Conservation (phyloP, 352 stramenopile genomes). For the Pythium aquatile region DNA sequence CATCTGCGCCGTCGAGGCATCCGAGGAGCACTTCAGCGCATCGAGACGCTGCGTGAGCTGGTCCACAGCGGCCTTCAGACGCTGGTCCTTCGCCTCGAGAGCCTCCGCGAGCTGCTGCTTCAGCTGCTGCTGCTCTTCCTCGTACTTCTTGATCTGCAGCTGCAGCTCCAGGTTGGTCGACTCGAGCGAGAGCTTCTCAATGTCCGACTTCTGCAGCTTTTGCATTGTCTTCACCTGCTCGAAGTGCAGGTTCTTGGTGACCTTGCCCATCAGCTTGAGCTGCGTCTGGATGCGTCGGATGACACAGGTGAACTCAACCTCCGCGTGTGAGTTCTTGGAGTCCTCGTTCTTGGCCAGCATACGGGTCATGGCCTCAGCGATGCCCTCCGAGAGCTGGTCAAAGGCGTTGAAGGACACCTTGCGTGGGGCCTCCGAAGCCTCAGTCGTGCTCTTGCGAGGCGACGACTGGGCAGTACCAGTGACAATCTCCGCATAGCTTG, state of each 20-base stretch:
- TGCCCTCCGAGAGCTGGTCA: conserved; percentile 31
- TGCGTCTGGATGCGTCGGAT: conserved; percentile 42
- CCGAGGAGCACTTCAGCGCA: conserved; percentile 15
- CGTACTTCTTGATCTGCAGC: conserved; percentile 30
- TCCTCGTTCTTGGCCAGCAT: conserved; percentile 38
- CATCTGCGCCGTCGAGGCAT: conserved; percentile 14
- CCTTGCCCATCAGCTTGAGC: conserved; percentile 43
- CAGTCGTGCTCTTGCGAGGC: conserved; percentile 8
- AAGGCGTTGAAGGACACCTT: conserved; percentile 25
- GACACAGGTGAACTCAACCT: conserved; percentile 39
- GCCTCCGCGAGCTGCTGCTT: conserved; percentile 27
- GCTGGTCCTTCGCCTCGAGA: conserved; percentile 15
- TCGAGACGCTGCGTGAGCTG: conserved; percentile 17
- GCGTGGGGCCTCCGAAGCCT: conserved; percentile 5
- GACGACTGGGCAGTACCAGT: conserved; percentile 7
- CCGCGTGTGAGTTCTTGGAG: conserved; percentile 25
- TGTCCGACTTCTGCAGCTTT: conserved; percentile 35
- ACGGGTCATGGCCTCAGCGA: conserved; percentile 37
- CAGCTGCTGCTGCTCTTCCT: conserved; percentile 37
- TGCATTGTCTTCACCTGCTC: conserved; percentile 38
- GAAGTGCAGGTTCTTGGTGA: conserved; percentile 34
- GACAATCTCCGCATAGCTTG: conserved; percentile 34
- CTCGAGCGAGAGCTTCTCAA: conserved; percentile 36
- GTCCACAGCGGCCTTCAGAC: conserved; percentile 11
- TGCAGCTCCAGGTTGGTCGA: conserved; percentile 32